Conservation (phyloP, 805 yeast genomes). For the Zygosaccharomyces kombuchaensis region DNA sequence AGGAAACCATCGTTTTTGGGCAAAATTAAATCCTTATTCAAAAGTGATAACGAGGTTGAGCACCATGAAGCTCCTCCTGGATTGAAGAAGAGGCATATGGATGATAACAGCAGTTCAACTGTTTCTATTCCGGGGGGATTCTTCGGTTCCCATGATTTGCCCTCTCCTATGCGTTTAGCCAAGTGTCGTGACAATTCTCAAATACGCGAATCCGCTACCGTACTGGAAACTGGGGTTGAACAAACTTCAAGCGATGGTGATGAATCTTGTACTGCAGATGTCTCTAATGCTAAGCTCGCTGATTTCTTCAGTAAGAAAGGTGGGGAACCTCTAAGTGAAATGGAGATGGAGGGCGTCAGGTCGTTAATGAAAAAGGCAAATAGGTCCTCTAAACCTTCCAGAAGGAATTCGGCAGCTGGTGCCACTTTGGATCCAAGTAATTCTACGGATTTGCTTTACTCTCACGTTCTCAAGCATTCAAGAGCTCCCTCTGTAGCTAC, state of each 20-base stretch:
- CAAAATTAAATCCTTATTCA: constrained; percentile 8
- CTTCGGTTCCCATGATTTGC: constrained; percentile 17
- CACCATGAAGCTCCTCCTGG: neutral
- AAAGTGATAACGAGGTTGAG: neutral
- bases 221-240: neutral
- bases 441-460: constrained; percentile 4
- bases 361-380: constrained; percentile 45
- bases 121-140: constrained; percentile 29
- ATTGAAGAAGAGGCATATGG: neutral
- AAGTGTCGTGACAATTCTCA: constrained; percentile 6
- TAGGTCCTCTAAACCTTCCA: constrained; percentile 6
- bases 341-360: constrained; percentile 79
- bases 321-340: constrained; percentile 62
- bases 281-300: constrained; percentile 59
- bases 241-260: constrained; percentile 8
- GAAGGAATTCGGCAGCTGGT: constrained; percentile 2
- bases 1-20: constrained; percentile 9
- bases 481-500: constrained; percentile 9
- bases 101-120: neutral
- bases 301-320: constrained; percentile 72
- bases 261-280: constrained; percentile 21
- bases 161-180: constrained; percentile 4
- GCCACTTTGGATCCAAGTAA: constrained; percentile 1
- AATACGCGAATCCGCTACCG: neutral
- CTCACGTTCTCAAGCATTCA: constrained; percentile 15